phyloP scores from a whole-genome alignment of 345 rosid species.

The Limnanthes douglasii region DNA sequence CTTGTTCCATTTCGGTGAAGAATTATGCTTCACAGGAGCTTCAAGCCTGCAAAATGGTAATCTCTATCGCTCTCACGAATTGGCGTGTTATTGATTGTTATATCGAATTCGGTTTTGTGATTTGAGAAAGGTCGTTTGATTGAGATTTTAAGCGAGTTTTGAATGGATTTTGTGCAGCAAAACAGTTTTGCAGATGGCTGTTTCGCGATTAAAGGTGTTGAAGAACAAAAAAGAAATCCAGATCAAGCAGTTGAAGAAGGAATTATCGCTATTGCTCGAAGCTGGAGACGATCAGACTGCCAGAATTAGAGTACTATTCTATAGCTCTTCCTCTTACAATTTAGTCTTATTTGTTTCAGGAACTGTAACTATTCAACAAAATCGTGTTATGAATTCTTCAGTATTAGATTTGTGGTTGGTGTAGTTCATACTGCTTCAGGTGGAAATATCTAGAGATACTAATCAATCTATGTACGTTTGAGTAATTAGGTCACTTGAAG shows the following conservation, averaged over 20 bases:
- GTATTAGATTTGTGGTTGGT: no score
- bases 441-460: no score
- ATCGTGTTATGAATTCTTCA: no score
- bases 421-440: no score
- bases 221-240: slow-evolving; percentile 58
- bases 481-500: no score
- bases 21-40: slow-evolving; percentile 60
- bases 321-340: no score
- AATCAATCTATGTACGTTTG: no score
- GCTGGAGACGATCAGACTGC: slow-evolving; percentile 80
- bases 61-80: neutral
- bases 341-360: no score
- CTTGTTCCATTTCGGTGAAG: slow-evolving; percentile 5
- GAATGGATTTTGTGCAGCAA: slow-evolving; percentile 60
- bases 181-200: slow-evolving; percentile 54
- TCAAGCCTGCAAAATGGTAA: slow-evolving; percentile 90
- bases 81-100: slow-evolving; percentile 2
- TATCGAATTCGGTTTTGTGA: neutral
- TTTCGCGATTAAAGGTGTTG: slow-evolving; percentile 60
- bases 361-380: no score
- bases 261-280: slow-evolving; percentile 62
- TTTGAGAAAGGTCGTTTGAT: neutral
- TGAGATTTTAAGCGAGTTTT: no score
- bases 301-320: slow-evolving; percentile 48
- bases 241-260: slow-evolving; percentile 61